phyloP scores from a whole-genome alignment of 805 yeast genomes.

The Hanseniaspora thailandica region DNA sequence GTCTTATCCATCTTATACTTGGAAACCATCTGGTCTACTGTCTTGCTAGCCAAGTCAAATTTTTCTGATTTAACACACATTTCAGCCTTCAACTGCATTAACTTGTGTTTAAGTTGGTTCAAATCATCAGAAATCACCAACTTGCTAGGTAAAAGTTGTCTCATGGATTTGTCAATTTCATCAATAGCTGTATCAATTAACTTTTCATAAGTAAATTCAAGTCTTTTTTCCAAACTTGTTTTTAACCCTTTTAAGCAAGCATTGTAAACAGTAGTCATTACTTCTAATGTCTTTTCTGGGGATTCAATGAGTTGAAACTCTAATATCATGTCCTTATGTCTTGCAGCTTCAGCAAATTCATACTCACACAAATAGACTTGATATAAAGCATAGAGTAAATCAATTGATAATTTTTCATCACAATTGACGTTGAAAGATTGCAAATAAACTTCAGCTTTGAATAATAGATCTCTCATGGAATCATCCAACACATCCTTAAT shows the following conservation, averaged over 20 bases:
- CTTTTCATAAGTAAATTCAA: neutral
- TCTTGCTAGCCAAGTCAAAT: conserved; percentile 19
- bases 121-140: neutral
- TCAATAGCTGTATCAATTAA: neutral
- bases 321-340: conserved; percentile 28
- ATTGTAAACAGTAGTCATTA: neutral
- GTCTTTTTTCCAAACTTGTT: neutral
- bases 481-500: conserved; percentile 17
- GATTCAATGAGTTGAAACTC: conserved; percentile 15
- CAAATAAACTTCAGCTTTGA: conserved; percentile 12
- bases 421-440: neutral
- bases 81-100: conserved; percentile 20
- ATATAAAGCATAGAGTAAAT: conserved; percentile 27
- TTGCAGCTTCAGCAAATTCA: conserved; percentile 30
- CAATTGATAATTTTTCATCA: conserved; percentile 20
- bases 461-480: neutral
- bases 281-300: neutral
- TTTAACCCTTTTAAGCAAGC: neutral
- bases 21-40: conserved; percentile 22
- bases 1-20: conserved; percentile 26
- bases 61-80: conserved; percentile 24
- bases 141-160: neutral
- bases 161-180: neutral
- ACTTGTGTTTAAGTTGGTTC: neutral
- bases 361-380: conserved; percentile 25